These are phyloP conservation scores for Discostella stelligera DNA, from an alignment of 352 stramenopile species.

Conservation along the genomic window DNA sequence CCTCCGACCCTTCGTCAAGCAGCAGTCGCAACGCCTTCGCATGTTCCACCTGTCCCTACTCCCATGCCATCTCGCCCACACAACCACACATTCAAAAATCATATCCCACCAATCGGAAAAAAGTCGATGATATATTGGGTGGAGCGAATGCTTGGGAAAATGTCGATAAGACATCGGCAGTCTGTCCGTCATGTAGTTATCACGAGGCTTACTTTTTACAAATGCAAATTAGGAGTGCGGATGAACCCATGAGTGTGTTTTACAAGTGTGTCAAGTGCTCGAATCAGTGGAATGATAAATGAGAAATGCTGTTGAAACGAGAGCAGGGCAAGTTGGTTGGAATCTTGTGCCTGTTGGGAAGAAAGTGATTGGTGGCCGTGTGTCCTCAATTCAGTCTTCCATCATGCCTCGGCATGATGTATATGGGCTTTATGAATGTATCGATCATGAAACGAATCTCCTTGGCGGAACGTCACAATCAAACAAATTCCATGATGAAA, in stretches of 20 bases:
- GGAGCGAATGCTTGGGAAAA: constrained; percentile 97
- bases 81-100: constrained; percentile 68
- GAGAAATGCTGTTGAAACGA: too few species aligned
- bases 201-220: constrained; percentile 99
- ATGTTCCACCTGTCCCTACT: constrained; percentile 85
- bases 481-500: background rate
- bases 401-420: background rate
- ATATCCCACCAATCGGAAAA: constrained; percentile 89
- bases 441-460: background rate
- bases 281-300: constrained; percentile 92
- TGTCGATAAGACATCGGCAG: constrained; percentile 92
- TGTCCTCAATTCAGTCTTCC: background rate
- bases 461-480: background rate
- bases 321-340: too few species aligned
- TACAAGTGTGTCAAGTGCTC: constrained; percentile 99
- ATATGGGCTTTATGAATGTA: background rate
- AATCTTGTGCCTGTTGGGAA: too few species aligned
- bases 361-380: background rate
- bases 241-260: constrained; percentile 95
- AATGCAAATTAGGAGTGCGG: constrained; percentile 98
- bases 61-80: constrained; percentile 65
- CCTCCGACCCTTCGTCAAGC: constrained; percentile 12
- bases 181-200: constrained; percentile 85
- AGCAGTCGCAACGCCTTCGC: constrained; percentile 78
- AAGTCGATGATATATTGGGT: constrained; percentile 98